Evolutionary conservation across 306 rosid species (phyloP), one percentile per base, ranked within the genome.

Genomic region (Arachis hypogaea): DNA sequence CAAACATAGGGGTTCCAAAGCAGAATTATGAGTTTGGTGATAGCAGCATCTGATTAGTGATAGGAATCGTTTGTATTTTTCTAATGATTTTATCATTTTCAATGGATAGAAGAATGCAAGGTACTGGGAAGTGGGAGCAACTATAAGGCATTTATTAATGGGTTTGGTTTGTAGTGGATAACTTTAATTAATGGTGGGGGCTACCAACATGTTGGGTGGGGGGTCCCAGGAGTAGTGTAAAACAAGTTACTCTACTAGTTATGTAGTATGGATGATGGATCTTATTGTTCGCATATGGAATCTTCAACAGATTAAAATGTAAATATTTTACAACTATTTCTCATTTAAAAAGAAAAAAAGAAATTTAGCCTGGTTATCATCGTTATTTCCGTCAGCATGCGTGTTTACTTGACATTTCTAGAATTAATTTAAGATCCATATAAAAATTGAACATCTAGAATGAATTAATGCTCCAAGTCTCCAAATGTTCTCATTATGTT

Each of bases 181-280:
- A 12, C 70, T 60, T 47, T 36, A 33, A 52, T 36, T 80, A 74
- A 60, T 52, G 83, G 69, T 18, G 78, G 78, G 78, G 56, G 56
- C 57, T 22, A 40, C 56, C 73, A 71, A 45, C 50, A 22, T 49
- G 63, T 40, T 77, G 42, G 75, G 73, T 49, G 59, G 69, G 56
- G 52, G 69, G 65, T 12, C 65, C 5, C 18, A 47, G 41, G 54
- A 66, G 62, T 16, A 42, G 56, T 63, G 50, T 47, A 42, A 55
- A 55, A 29, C 36, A 59, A 57, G 47, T 59, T 11, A 14, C 38
- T 33, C 4, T 33, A 33, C 38, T 33, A 33, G 4, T 33, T 33
- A 33, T 33, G 38, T 22, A 22, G 28, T 22, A 22, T 22, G 28
- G 28, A 22, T 22, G 28, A 22, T 22, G 28, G 28, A 22, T 22